Conservation (phyloP, 2,329 filamentous ascomycete genomes). For the Alternaria brassicae region DNA sequence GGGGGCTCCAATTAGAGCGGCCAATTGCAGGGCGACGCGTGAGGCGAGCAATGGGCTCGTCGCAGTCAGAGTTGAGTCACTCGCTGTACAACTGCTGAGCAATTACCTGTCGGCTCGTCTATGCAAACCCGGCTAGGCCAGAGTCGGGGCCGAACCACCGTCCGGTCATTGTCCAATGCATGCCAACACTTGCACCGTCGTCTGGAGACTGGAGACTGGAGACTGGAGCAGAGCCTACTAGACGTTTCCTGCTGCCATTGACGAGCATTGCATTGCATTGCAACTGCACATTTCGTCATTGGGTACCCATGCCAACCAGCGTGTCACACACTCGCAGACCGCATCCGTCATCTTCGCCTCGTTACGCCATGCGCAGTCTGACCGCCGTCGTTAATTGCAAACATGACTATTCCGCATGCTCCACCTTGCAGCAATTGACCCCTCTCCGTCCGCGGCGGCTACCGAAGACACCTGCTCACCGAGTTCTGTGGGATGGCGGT, state of each 20-base stretch:
- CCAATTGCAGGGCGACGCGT: slow-evolving; percentile 34
- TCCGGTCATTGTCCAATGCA: slow-evolving; percentile 5
- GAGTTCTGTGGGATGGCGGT: slow-evolving; percentile 28
- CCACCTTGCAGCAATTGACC: slow-evolving; percentile 34
- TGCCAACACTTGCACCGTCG: not conserved
- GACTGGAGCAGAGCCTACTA: too few relatives aligned
- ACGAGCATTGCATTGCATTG: not conserved
- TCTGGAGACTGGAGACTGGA: too few relatives aligned
- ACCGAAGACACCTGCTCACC: slow-evolving; percentile 29
- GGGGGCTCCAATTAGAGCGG: slow-evolving; percentile 21
- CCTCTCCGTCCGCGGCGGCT: slow-evolving; percentile 18
- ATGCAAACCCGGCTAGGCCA: slow-evolving; percentile 23
- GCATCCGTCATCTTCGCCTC: slow-evolving; percentile 29
- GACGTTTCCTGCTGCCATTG: slow-evolving; percentile 27
- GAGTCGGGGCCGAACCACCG: slow-evolving; percentile 7
- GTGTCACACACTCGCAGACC: slow-evolving; percentile 32
- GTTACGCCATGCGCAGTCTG: slow-evolving; percentile 24
- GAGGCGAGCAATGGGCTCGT: slow-evolving; percentile 27
- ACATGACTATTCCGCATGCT: slow-evolving; percentile 34
- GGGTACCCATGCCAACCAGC: slow-evolving; percentile 22
- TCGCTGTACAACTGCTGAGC: slow-evolving; percentile 14
- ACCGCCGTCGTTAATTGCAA: slow-evolving; percentile 32
- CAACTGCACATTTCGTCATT: slow-evolving; percentile 33
- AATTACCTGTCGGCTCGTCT: slow-evolving; percentile 23
- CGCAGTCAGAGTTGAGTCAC: slow-evolving; percentile 38